Evolutionary conservation across 805 yeast species (phyloP), one percentile per base, ranked within the genome.

Genomic region (Schwanniomyces occidentalis): DNA sequence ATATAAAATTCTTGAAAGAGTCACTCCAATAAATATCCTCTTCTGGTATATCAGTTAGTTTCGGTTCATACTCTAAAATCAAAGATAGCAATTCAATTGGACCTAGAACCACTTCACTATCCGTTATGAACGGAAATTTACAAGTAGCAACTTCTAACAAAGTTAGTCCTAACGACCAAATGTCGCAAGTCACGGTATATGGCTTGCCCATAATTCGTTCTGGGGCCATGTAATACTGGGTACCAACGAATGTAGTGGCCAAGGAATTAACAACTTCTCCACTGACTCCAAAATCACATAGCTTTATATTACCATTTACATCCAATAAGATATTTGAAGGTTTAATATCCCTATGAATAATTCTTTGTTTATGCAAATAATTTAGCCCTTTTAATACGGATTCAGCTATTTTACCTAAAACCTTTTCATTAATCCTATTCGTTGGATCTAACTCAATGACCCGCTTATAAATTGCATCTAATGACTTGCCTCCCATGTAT

Each of bases 161-260:
- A 1, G 62, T 52, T 27, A 93, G 69, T 0, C 99, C 99, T 20
- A 93, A 63, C 1, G 97, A 89, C 99, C 99, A 93, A 10, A 93
- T 91, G 56, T 93, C 99, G 50, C 95, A 82, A 4, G 95, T 86
- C 3, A 91, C 96, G 8, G 95, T 84, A 54, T 93, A 93, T 1
- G 96, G 93, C 53, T 88, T 91, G 18, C 96, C 97, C 65, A 86
- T 86, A 33, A 93, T 91, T 49, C 99, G 74, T 60, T 93, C 99
- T 0, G 99, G 99, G 0, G 99, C 98, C 99, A 93, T 93, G 60
- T 93, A 93, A 56, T 87, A 91, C 8, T 95, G 90, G 0, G 99
- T 93, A 2, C 99, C 99, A 0, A 96, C 93, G 54, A 90, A 93
- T 0, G 99, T 93, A 1, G 96, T 87, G 1, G 98, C 98, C 30